A percentile compares a stretch with the other conserved stretches of the same genome.
Conservation (phyloP, 2,329 filamentous ascomycete genomes). For the Penicillium sclerotiorum region DNA sequence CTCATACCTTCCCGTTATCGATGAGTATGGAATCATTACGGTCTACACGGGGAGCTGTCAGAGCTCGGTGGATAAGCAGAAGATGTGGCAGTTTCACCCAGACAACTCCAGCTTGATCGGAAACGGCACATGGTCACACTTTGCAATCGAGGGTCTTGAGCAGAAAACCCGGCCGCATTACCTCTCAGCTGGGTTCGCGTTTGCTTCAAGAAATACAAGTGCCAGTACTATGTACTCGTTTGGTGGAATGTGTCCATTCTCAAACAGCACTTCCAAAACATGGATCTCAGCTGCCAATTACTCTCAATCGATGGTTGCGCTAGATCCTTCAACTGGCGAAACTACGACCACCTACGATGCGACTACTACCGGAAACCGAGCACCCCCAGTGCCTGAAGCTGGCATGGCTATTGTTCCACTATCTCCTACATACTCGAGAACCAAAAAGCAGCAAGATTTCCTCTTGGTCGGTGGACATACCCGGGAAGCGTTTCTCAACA, state of each 20-base stretch:
- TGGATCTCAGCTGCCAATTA: slow-evolving; percentile 76
- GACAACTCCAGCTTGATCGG: slow-evolving; percentile 44
- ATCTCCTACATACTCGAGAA: slow-evolving; percentile 66
- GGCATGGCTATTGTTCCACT: slow-evolving; percentile 82
- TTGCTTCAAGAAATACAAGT: slow-evolving; percentile 61
- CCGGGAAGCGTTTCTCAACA: slow-evolving; percentile 82
- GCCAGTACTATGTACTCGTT: slow-evolving; percentile 66
- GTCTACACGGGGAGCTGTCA: slow-evolving; percentile 76
- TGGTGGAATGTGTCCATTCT: slow-evolving; percentile 81
- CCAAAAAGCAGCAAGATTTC: slow-evolving; percentile 72
- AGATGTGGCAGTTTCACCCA: slow-evolving; percentile 70
- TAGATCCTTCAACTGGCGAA: slow-evolving; percentile 49
- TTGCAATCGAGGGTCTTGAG: slow-evolving; percentile 38
- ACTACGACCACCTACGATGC: slow-evolving; percentile 27
- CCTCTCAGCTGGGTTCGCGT: slow-evolving; percentile 65
- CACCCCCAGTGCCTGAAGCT: slow-evolving; percentile 76
- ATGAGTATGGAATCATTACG: slow-evolving; percentile 68
- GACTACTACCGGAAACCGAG: slow-evolving; percentile 55
- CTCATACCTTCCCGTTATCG: slow-evolving; percentile 72
- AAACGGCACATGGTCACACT: slow-evolving; percentile 60
- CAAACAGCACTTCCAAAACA: slow-evolving; percentile 45
- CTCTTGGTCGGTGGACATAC: slow-evolving; percentile 87
- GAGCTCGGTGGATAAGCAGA: slow-evolving; percentile 50
- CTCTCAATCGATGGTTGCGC: slow-evolving; percentile 75
- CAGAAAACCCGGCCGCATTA: slow-evolving; percentile 54